Base-by-base conservation (phyloP, 2,329 filamentous ascomycete species). In the Nigrograna mackinnonii region DNA sequence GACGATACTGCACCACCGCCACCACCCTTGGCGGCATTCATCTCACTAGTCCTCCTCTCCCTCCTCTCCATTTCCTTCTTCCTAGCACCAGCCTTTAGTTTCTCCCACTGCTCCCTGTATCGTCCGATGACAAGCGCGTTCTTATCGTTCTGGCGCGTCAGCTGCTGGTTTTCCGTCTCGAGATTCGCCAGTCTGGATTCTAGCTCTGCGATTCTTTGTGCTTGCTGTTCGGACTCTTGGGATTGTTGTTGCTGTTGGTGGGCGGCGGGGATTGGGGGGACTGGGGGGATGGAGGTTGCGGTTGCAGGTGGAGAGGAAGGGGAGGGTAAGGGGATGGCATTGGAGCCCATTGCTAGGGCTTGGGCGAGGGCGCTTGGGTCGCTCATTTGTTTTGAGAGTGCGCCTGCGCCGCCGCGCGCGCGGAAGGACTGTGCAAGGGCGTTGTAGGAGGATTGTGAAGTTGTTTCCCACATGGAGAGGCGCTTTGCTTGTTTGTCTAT, bases 381-480 rank as follows among this genome's bases (percentile, higher is more conserved):
- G 32, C 51, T 57, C 0, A 50, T 16, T 22, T 52, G 41, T 19
- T 48, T 44, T 17, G 42, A 42, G 6, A 46, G 39, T 12, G 34
- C 19, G 18, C 44, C 37, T 6, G 14, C 18, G 6, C 53, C 46
- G 5, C 55, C 47, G 24, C 64, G 54, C 9, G 45, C 75, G 71
- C 52, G 76, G 72, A 57, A 84, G 54, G 89, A 95, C 65, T 96
- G 90, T 12, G 91, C 89, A 22, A 97, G 79, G 3, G 90, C 89
- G 70, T 91, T 82, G 39, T 87, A 89, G 26, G 87, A 91, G 50
- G 86, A 90, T 69, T 97, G 94, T 0, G 91, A 90, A 57, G 89
- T 91, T 28, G 90, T 85, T 69, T 99, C 92, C 72, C 96, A 99
- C 49, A 91, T 87, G 58, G 94, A 88, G n/a, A 99, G 79, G 1